Percentiles rank a stretch among this genome's conserved stretches.
These are phyloP conservation scores for Torrubiella hemipterigena DNA, from an alignment of 2,329 filamentous ascomycete genomes.

Conservation along the genomic window DNA sequence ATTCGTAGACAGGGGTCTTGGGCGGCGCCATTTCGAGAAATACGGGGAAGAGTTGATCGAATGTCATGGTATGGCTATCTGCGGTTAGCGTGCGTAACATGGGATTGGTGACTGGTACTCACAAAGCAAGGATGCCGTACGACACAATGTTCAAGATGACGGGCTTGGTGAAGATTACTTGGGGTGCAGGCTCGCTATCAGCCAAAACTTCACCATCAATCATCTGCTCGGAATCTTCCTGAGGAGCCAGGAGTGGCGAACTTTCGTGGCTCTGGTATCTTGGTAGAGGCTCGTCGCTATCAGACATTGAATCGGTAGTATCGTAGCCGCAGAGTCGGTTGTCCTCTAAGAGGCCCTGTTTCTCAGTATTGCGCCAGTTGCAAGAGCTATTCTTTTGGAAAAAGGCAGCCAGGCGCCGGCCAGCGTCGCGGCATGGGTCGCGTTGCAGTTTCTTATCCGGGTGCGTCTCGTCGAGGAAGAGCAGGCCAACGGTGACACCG, in stretches of 20 bases:
- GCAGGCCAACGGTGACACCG: conserved; percentile 64
- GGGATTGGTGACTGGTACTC: conserved; percentile 31
- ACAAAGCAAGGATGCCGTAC: conserved; percentile 92
- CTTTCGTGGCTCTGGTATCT: conserved; percentile 53
- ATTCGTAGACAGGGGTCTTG: conserved; percentile 35
- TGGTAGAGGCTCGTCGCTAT: conserved; percentile 50
- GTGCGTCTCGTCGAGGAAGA: conserved; percentile 94
- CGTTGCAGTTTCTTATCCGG: conserved; percentile 63
- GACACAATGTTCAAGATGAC: conserved; percentile 80
- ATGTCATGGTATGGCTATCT: conserved; percentile 83
- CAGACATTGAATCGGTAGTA: conserved; percentile 18
- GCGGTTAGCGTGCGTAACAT: not conserved
- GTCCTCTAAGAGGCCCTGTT: conserved; percentile 50
- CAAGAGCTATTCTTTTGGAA: conserved; percentile 21
- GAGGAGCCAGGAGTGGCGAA: conserved; percentile 33
- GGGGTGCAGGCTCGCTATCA: conserved; percentile 7
- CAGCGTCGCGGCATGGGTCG: conserved; percentile 67
- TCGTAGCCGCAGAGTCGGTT: conserved; percentile 54
- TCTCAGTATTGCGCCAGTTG: conserved; percentile 34
- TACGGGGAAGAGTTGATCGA: conserved; percentile 86
- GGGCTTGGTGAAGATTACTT: conserved; percentile 64
- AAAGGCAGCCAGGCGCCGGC: conserved; percentile 52
- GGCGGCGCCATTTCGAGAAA: conserved; percentile 63
- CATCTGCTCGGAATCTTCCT: conserved; percentile 12
- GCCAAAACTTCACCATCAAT: conserved; percentile 4